phyloP scores from a whole-genome alignment of 2,329 filamentous ascomycete genomes.

The Emergomyces orientalis region DNA sequence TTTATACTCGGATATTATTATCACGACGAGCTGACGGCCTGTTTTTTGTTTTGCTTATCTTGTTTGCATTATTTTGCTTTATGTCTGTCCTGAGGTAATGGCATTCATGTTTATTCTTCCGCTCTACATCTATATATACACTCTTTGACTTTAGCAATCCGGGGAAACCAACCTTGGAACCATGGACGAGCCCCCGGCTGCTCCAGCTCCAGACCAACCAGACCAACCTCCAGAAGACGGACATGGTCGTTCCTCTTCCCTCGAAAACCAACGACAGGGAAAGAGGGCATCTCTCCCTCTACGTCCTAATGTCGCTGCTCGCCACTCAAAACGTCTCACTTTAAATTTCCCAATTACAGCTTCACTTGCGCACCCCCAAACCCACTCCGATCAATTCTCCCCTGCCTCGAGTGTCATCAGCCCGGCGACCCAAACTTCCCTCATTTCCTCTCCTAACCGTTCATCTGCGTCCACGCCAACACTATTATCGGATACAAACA shows the following conservation, averaged over 20 bases:
- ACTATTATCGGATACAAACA: conserved; percentile 27
- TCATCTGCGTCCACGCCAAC: conserved; percentile 16
- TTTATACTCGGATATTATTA: neutral
- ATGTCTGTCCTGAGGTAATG: neutral
- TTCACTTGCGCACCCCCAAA: conserved; percentile 15
- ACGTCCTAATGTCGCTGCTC: conserved; percentile 28
- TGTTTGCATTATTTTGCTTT: conserved; percentile 17
- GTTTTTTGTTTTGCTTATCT: neutral
- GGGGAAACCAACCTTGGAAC: neutral
- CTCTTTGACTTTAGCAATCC: neutral
- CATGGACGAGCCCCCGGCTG: conserved; percentile 3
- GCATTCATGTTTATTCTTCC: neutral
- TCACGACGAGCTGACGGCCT: neutral
- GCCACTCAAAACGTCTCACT: conserved; percentile 38
- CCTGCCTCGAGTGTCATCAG: conserved; percentile 28
- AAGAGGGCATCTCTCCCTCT: conserved; percentile 27
- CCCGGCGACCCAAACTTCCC: conserved; percentile 26
- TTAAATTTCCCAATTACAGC: conserved; percentile 38
- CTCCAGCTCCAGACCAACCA: neutral
- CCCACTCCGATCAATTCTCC: conserved; percentile 15
- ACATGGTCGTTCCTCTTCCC: neutral
- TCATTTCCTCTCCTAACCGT: conserved; percentile 25
- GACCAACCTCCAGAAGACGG: neutral
- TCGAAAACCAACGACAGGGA: conserved; percentile 5
- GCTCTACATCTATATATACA: neutral